phyloP scores from a whole-genome alignment of 306 rosid genomes.

The Trifolium dubium region DNA sequence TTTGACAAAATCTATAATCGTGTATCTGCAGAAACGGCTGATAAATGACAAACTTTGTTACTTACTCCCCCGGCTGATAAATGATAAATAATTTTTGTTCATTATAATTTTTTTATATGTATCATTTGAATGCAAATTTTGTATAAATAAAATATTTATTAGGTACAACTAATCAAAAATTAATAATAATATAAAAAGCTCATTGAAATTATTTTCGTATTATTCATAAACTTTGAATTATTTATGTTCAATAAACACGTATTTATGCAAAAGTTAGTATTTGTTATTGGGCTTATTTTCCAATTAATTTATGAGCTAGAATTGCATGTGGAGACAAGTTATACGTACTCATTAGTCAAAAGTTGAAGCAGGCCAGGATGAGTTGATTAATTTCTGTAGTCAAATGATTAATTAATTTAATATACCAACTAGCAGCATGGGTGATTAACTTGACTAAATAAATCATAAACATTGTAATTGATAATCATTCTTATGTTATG shows the following conservation, averaged over 20 bases:
- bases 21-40: conserved; percentile 40
- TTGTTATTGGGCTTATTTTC: not conserved
- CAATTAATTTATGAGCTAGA: not conserved
- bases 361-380: conserved; percentile 5
- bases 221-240: not conserved
- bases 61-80: conserved; percentile 44
- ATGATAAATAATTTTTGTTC: not conserved
- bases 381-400: not conserved
- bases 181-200: not conserved
- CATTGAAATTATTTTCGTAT: not conserved
- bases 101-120: not conserved
- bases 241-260: not conserved
- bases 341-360: not conserved
- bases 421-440: not conserved
- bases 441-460: not conserved
- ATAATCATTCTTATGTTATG: too few relatives aligned
- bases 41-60: conserved; percentile 20
- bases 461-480: not conserved
- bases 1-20: not conserved
- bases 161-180: conserved; percentile 18
- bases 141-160: not conserved
- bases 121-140: not conserved
- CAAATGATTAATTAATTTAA: conserved; percentile 2
- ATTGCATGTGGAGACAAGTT: conserved; percentile 10
- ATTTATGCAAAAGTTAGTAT: not conserved